Evolutionary conservation across 495 filamentous ascomycete genomes (phyloP), one percentile per base, ranked within the genome.

Genomic region (Monascus purpureus): DNA sequence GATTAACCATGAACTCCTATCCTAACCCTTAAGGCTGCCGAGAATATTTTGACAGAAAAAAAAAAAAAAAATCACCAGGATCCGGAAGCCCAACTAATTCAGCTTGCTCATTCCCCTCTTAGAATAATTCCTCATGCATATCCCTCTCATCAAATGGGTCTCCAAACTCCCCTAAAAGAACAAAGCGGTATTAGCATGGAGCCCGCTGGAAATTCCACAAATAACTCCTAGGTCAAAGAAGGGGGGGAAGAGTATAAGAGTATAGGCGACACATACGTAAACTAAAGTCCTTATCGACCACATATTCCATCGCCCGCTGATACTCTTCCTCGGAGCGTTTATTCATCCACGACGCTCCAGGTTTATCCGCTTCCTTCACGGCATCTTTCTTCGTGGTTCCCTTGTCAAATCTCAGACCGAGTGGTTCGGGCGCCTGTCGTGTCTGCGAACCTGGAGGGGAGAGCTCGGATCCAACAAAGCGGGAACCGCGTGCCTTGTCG

Each of bases 321-420:
- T 67, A 73, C 27, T 84, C 80, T 13, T 82, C 75, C 40, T 66
- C 59, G 0, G 70, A 63, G 33, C 67, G 68, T 41, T 67, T 67
- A 32, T 60, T 74, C 43, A 65, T 67, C 77, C 75, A 80, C 28
- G 57, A 53, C 14, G 53, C 61, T 6, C 68, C 59, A 9, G 62
- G 61, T 31, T 55, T 52, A 30, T 72, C 65, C 20, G 24, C 11
- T 6, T 5, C 11, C 16, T 27, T 31, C 35, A 32, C 34, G 8
- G 25, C 1, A 19, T 33, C 37, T 15, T 20, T 28, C 18, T 27
- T 19, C 29, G 31, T 24, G 36, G 41, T 28, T 38, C 36, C 13
- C n/a, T n/a, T n/a, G n/a, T n/a, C n/a, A 24, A 29, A n/a, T 39
- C 25, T 25, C 38, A 14, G 35, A 9, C 6, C 39, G 22, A 35